phyloP scores from a whole-genome alignment of 768 basidiomycete species.

The Suillus subaureus region DNA sequence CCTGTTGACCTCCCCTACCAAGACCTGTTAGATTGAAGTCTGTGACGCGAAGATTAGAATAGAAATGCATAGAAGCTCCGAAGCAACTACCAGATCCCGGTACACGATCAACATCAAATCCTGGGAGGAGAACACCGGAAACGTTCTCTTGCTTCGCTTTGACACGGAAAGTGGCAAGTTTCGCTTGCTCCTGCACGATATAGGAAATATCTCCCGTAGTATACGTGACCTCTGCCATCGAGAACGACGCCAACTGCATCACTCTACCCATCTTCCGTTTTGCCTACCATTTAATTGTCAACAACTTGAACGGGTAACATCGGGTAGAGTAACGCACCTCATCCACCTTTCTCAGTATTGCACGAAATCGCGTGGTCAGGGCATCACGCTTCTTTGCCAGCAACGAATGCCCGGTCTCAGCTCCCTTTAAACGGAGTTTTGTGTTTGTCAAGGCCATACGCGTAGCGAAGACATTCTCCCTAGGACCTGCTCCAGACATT shows the following conservation, averaged over 20 bases:
- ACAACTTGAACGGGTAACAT: constrained; percentile 11
- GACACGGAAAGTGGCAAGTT: constrained; percentile 88
- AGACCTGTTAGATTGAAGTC: constrained; percentile 98
- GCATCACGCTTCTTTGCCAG: constrained; percentile 99
- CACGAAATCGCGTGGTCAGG: constrained; percentile 89
- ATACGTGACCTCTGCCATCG: constrained; percentile 98
- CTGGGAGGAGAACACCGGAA: constrained; percentile 92
- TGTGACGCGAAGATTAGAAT: constrained; percentile 31
- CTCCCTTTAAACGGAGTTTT: constrained; percentile 85
- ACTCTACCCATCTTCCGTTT: constrained; percentile 99
- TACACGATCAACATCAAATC: constrained; percentile 90
- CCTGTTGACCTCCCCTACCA: constrained; percentile 95
- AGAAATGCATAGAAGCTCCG: neutral
- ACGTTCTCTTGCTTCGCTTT: constrained; percentile 98
- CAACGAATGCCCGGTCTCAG: constrained; percentile 92
- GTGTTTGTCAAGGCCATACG: constrained; percentile 97
- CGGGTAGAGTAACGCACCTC: constrained; percentile 60
- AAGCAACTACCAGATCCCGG: constrained; percentile 69
- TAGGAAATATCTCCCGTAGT: constrained; percentile 97
- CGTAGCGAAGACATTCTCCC: constrained; percentile 95
- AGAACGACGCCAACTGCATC: constrained; percentile 98
- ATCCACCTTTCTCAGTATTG: constrained; percentile 95
- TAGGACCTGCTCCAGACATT: constrained; percentile 89
- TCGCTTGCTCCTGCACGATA: constrained; percentile 95
- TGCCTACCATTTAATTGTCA: constrained; percentile 57